Percentiles rank a stretch among this genome's conserved stretches.
Conservation (phyloP, 495 filamentous ascomycete genomes). For the Penicillium canescens region DNA sequence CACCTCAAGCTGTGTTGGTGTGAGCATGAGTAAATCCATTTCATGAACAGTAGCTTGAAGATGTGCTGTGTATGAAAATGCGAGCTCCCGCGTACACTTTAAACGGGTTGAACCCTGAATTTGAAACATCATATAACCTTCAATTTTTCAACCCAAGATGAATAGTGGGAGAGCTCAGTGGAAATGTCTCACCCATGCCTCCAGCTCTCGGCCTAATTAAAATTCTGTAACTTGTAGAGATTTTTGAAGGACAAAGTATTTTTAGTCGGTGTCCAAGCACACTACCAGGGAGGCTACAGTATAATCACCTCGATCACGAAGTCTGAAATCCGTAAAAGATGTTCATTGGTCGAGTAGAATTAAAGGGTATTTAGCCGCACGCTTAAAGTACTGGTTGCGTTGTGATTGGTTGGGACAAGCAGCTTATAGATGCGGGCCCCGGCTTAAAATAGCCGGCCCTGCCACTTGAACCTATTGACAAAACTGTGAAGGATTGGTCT, state of each 20-base stretch:
- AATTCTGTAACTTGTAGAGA: constrained; percentile 1
- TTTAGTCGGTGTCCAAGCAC: background rate
- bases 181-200: background rate
- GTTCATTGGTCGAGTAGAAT: background rate
- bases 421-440: background rate
- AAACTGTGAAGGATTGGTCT: no score
- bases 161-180: background rate
- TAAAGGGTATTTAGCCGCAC: background rate
- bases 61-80: background rate
- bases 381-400: background rate
- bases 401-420: background rate
- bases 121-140: background rate
- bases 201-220: background rate
- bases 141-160: background rate
- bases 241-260: background rate
- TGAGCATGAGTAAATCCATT: background rate
- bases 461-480: background rate
- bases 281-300: background rate
- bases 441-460: constrained; percentile 6
- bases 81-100: background rate
- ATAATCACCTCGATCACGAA: background rate
- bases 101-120: background rate
- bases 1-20: background rate
- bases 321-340: no score
- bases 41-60: background rate